Conservation (phyloP, 169 alveolate genomes). For the Cyclospora cayetanensis region DNA sequence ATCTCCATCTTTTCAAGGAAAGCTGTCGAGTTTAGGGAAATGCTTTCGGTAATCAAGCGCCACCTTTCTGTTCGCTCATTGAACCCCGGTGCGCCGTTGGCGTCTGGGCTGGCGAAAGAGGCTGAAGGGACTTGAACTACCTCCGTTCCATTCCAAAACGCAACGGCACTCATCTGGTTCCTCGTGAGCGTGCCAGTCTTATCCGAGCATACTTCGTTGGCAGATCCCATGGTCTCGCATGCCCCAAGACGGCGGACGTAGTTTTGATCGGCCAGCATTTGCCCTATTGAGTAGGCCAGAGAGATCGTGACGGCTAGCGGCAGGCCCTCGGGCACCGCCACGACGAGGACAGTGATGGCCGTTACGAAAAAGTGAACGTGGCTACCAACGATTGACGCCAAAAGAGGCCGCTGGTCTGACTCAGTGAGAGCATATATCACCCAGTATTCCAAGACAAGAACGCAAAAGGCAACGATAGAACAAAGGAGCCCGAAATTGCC, state of each 20-base stretch:
- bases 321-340: constrained; percentile 95
- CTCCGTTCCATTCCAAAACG: constrained; percentile 73
- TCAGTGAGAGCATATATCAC: constrained; percentile 28
- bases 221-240: constrained; percentile 97
- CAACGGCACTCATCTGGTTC: constrained; percentile 94
- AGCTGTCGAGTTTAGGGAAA: constrained; percentile 82
- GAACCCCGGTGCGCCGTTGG: constrained; percentile 1
- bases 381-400: constrained; percentile 52
- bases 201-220: constrained; percentile 97
- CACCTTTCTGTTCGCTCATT: constrained; percentile 45
- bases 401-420: constrained; percentile 42
- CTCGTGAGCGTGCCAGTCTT: constrained; percentile 99
- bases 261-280: constrained; percentile 88
- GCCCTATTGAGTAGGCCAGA: constrained; percentile 88
- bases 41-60: constrained; percentile 65
- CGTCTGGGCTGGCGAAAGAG: constrained; percentile 32
- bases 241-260: constrained; percentile 74
- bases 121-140: constrained; percentile 42
- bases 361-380: constrained; percentile 78
- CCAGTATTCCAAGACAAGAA: constrained; percentile 78
- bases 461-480: constrained; percentile 83
- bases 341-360: constrained; percentile 88
- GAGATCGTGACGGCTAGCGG: constrained; percentile 94
- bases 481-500: constrained; percentile 83
- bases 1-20: constrained; percentile 70